Conservation (phyloP, 83 land plant genomes). For the Larix sibirica region DNA sequence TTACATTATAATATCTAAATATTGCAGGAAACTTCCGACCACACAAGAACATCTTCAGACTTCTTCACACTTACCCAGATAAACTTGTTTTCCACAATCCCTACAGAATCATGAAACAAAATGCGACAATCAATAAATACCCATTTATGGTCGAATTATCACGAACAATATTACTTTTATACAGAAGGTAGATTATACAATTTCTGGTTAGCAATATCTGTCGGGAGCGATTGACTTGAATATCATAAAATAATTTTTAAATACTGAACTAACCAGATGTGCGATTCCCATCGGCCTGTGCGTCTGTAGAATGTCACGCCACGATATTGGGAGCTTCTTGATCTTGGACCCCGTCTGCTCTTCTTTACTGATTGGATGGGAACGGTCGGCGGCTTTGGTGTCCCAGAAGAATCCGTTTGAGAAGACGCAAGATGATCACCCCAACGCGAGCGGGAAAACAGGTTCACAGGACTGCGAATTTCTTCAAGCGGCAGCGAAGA, state of each 20-base stretch:
- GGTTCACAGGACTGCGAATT: background rate
- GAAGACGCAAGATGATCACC: conserved; percentile 7
- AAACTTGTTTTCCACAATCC: conserved; percentile 61
- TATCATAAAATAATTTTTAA: background rate
- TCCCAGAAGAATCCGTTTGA: background rate
- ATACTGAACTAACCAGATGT: conserved; percentile 45
- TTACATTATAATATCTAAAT: too few species aligned
- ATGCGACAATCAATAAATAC: background rate
- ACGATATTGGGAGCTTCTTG: conserved; percentile 72
- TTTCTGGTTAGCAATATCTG: background rate
- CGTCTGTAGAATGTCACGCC: conserved; percentile 79
- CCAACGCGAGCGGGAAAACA: conserved; percentile 6
- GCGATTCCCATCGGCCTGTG: conserved; percentile 81
- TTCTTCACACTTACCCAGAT: conserved; percentile 37
- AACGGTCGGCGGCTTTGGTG: background rate
- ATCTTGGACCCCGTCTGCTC: conserved; percentile 66
- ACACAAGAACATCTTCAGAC: background rate
- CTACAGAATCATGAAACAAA: conserved; percentile 26
- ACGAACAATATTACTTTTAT: background rate
- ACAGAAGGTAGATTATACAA: background rate
- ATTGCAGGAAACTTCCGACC: background rate
- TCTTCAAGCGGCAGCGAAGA: background rate
- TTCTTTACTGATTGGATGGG: conserved; percentile 63
- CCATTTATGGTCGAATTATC: background rate
- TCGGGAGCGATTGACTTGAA: background rate